These are phyloP conservation scores for Nicotiana rustica DNA, from an alignment of 305 asterid genomes.

Conservation along the genomic window DNA sequence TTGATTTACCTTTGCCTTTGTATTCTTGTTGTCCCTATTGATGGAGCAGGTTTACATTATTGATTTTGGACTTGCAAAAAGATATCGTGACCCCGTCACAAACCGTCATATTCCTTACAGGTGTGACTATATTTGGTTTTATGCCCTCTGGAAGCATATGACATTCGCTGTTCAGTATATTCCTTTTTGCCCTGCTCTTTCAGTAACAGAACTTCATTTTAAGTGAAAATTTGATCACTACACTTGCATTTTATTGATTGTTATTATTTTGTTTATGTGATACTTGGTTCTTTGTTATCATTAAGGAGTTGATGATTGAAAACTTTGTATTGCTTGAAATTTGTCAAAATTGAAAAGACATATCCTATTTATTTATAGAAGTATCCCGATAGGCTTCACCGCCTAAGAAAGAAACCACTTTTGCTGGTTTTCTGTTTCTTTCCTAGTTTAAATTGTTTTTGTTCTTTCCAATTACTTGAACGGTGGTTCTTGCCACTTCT, in stretches of 20 bases:
- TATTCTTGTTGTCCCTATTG: slow-evolving; percentile 32
- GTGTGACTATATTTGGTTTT: slow-evolving; percentile 42
- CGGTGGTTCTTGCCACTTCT: slow-evolving; percentile 29
- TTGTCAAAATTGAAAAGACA: neutral
- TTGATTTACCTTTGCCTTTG: neutral
- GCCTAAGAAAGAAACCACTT: neutral
- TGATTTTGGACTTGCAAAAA: slow-evolving; percentile 94
- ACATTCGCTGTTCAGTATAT: slow-evolving; percentile 20
- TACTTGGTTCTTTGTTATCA: neutral
- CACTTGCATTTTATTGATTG: neutral
- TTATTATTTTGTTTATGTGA: neutral
- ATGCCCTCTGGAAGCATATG: neutral
- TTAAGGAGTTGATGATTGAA: slow-evolving; percentile 19
- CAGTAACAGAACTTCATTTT: neutral
- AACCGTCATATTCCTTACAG: slow-evolving; percentile 95
- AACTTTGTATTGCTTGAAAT: neutral
- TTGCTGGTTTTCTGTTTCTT: slow-evolving; percentile 13
- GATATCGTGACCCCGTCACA: slow-evolving; percentile 78
- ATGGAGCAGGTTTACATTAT: slow-evolving; percentile 74
- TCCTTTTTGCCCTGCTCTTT: slow-evolving; percentile 9
- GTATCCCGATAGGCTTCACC: neutral
- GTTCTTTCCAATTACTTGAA: slow-evolving; percentile 19
- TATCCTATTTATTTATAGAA: neutral
- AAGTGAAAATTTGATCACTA: neutral
- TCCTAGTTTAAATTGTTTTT: neutral